Conservation (phyloP, 1,139 yeast genomes). For the Kodamaea arcana region DNA sequence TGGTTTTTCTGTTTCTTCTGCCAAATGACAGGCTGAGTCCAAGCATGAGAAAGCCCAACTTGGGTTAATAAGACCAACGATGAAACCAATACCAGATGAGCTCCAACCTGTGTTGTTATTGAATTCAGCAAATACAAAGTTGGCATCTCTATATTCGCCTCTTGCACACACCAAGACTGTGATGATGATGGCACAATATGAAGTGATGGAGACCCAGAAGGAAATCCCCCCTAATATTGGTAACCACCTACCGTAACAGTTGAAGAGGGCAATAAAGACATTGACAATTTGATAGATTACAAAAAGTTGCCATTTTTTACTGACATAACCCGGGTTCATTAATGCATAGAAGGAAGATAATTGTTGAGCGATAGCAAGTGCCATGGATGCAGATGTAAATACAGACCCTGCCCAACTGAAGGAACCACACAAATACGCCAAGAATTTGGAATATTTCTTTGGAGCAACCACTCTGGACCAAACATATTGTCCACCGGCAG, state of each 20-base stretch:
- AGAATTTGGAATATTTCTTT: constrained; percentile 43
- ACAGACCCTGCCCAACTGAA: constrained; percentile 59
- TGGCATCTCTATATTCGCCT: constrained; percentile 52
- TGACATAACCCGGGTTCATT: constrained; percentile 40
- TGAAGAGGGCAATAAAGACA: constrained; percentile 45
- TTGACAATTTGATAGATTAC: constrained; percentile 45
- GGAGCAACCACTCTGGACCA: constrained; percentile 61
- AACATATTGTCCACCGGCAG: constrained; percentile 65
- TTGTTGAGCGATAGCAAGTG: constrained; percentile 48
- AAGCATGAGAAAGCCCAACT: constrained; percentile 69
- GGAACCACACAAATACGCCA: constrained; percentile 56
- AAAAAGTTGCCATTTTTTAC: constrained; percentile 56
- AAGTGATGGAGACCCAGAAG: constrained; percentile 49
- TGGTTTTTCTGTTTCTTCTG: constrained; percentile 60
- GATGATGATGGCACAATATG: constrained; percentile 53
- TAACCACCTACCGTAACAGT: constrained; percentile 54
- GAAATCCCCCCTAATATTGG: constrained; percentile 52
- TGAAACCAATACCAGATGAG: constrained; percentile 55
- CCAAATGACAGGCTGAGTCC: constrained; percentile 69
- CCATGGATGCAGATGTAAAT: constrained; percentile 58
- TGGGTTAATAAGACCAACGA: constrained; percentile 63
- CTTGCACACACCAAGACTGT: constrained; percentile 53
- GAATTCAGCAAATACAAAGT: constrained; percentile 59
- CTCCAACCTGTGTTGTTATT: constrained; percentile 66
- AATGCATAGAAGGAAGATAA: constrained; percentile 53